These are phyloP conservation scores for Yamadazyma membranifaciens DNA, from an alignment of 1,139 yeast species.

Conservation along the genomic window DNA sequence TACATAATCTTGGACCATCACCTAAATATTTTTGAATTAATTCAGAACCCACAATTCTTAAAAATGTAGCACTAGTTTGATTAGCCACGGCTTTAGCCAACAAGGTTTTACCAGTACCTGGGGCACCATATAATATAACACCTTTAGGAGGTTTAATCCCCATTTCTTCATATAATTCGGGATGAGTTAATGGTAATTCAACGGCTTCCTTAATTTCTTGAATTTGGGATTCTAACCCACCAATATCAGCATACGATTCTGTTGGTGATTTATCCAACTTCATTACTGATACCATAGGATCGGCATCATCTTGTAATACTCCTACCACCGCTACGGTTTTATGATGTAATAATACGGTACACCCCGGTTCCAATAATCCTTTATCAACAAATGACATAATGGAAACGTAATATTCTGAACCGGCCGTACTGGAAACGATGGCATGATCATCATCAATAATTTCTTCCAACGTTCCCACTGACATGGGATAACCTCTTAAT, in stretches of 20 bases:
- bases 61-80: conserved; percentile 93
- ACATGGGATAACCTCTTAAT: conserved; percentile 94
- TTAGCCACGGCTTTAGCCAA: conserved; percentile 98
- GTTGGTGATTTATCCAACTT: conserved; percentile 96
- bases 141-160: conserved; percentile 99
- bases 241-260: conserved; percentile 95
- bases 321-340: conserved; percentile 95
- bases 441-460: conserved; percentile 98
- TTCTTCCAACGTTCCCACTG: conserved; percentile 95
- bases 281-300: conserved; percentile 98
- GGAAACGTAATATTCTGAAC: conserved; percentile 95
- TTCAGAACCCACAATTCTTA: conserved; percentile 96
- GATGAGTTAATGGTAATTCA: conserved; percentile 95
- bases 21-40: conserved; percentile 95
- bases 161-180: conserved; percentile 97
- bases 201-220: conserved; percentile 98
- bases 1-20: conserved; percentile 93
- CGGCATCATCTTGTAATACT: conserved; percentile 91
- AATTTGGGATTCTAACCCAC: conserved; percentile 93
- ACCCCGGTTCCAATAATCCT: conserved; percentile 96
- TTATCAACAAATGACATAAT: conserved; percentile 97
- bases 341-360: conserved; percentile 93
- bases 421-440: conserved; percentile 92
- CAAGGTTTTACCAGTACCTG: conserved; percentile 98
- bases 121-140: conserved; percentile 96